phyloP scores from a whole-genome alignment of 371 early-diverging fungal genomes.

The Mortierella sp. region DNA sequence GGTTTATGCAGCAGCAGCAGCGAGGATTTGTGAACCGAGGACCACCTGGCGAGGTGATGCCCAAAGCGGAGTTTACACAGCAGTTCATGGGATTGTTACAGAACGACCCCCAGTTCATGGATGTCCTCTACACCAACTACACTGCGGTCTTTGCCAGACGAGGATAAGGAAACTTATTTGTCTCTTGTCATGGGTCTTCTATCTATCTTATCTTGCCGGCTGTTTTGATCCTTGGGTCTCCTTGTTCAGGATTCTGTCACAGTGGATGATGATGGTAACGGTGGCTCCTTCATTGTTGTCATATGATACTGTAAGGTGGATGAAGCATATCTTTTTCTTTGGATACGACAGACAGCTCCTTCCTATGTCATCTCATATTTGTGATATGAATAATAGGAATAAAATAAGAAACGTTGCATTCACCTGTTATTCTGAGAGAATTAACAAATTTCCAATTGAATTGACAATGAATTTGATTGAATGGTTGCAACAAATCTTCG shows the following conservation, averaged over 20 bases:
- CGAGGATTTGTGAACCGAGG: slow-evolving; percentile 37
- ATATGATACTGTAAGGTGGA: not conserved
- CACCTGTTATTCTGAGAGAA: not conserved
- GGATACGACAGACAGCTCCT: not conserved
- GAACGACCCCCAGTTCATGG: slow-evolving; percentile 57
- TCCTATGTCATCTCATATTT: not conserved
- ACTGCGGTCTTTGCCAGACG: slow-evolving; percentile 46
- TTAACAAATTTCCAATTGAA: too few relatives aligned
- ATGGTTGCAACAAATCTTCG: too few relatives aligned
- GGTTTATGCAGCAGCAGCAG: slow-evolving; percentile 53
- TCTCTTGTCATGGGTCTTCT: not conserved
- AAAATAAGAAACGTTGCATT: not conserved
- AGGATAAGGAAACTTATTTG: slow-evolving; percentile 39
- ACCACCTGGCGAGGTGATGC: slow-evolving; percentile 27
- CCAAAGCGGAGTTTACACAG: slow-evolving; percentile 46
- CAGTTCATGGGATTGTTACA: slow-evolving; percentile 40
- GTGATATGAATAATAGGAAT: not conserved
- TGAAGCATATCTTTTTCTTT: not conserved
- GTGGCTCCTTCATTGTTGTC: not conserved
- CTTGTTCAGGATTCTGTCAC: not conserved
- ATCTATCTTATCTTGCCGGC: not conserved
- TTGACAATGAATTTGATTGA: not conserved
- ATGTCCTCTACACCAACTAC: slow-evolving; percentile 54
- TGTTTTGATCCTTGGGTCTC: not conserved
- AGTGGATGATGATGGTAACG: not conserved